Percentiles rank a stretch among this genome's conserved stretches.
phyloP scores from a whole-genome alignment of 805 yeast species.

The Yarrowia osloensis region DNA sequence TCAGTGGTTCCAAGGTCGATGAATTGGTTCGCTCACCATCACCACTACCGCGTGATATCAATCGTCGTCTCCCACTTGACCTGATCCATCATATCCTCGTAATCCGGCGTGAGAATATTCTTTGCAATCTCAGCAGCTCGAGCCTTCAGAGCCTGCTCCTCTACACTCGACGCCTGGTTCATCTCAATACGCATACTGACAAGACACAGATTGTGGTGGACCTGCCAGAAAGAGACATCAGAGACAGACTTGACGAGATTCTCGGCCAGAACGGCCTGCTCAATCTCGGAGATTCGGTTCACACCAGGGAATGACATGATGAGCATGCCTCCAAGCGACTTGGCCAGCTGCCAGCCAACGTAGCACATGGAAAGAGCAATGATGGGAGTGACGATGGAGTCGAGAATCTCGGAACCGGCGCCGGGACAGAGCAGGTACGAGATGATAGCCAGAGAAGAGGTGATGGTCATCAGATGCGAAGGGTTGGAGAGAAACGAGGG shows the following conservation, averaged over 20 bases:
- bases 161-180: constrained; percentile 41
- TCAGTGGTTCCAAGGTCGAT: no score
- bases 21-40: no score
- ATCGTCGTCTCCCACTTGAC: constrained; percentile 45
- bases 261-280: constrained; percentile 37
- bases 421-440: constrained; percentile 40
- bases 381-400: constrained; percentile 43
- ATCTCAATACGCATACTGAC: constrained; percentile 44
- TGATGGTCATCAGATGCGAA: constrained; percentile 41
- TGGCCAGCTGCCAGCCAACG: constrained; percentile 46
- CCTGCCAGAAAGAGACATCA: constrained; percentile 47
- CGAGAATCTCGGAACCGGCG: constrained; percentile 38
- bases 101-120: constrained; percentile 33
- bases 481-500: constrained; percentile 39
- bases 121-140: constrained; percentile 34
- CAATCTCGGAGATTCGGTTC: constrained; percentile 41
- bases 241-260: constrained; percentile 40
- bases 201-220: constrained; percentile 48
- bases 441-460: constrained; percentile 41
- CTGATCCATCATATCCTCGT: constrained; percentile 33
- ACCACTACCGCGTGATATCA: constrained; percentile 34
- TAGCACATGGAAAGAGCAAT: constrained; percentile 47
- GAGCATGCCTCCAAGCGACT: constrained; percentile 48
- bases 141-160: constrained; percentile 37
- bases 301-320: constrained; percentile 48